Percentiles rank a stretch among this genome's conserved stretches.
phyloP scores from a whole-genome alignment of 495 filamentous ascomycete genomes.

The Penicillium coffeae region DNA sequence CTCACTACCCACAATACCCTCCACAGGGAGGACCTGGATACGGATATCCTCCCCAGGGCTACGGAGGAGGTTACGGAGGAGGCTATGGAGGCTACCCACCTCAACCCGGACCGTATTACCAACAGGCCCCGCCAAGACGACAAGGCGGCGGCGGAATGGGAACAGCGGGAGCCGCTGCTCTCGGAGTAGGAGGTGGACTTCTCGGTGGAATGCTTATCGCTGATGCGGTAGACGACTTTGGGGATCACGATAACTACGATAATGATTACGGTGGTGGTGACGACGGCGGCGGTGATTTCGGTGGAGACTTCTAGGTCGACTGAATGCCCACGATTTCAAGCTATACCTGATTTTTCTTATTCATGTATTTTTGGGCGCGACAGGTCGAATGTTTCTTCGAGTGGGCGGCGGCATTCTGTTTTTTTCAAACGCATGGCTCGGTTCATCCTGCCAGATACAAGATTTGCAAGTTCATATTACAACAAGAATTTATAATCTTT shows the following conservation, averaged over 20 bases:
- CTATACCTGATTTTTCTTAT: background rate
- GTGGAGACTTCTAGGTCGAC: slow-evolving; percentile 51
- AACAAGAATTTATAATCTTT: background rate
- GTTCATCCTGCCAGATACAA: background rate
- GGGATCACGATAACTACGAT: slow-evolving; percentile 42
- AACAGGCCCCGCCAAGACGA: slow-evolving; percentile 29
- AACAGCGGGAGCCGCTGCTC: slow-evolving; percentile 62
- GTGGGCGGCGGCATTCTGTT: background rate
- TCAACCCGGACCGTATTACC: slow-evolving; percentile 41
- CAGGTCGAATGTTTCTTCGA: background rate
- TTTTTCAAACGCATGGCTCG: background rate
- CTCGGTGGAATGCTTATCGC: slow-evolving; percentile 67
- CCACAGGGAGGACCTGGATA: slow-evolving; percentile 31
- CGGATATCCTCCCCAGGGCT: slow-evolving; percentile 25
- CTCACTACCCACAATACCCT: slow-evolving; percentile 31
- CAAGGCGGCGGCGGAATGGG: slow-evolving; percentile 54
- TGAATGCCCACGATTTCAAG: slow-evolving; percentile 4
- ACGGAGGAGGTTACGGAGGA: slow-evolving; percentile 23
- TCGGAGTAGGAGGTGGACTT: slow-evolving; percentile 74
- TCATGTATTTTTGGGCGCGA: background rate
- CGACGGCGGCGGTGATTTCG: slow-evolving; percentile 18
- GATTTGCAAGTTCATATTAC: background rate
- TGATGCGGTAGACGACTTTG: slow-evolving; percentile 55
- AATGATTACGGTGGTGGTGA: slow-evolving; percentile 48
- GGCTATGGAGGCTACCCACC: slow-evolving; percentile 27